phyloP scores from a whole-genome alignment of 768 basidiomycete species.

The Lactarius psammicola region DNA sequence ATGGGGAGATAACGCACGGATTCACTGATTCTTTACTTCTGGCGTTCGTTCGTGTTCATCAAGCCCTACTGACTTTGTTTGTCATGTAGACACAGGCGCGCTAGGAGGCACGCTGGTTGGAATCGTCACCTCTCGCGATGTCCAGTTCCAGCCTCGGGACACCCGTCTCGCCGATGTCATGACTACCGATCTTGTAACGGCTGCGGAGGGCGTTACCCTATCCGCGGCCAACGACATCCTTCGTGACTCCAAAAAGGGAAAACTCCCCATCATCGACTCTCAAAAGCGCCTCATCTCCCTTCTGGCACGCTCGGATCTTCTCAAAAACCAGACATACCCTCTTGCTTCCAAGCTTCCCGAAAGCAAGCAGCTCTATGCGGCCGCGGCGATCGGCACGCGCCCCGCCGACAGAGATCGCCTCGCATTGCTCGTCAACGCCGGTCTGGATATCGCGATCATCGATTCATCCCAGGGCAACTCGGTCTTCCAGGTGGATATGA shows the following conservation, averaged over 20 bases:
- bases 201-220: slow-evolving; percentile 84
- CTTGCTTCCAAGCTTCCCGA: slow-evolving; percentile 88
- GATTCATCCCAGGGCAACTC: slow-evolving; percentile 99
- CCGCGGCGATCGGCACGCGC: slow-evolving; percentile 93
- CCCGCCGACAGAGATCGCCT: slow-evolving; percentile 85
- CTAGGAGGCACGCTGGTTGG: slow-evolving; percentile 92
- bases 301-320: slow-evolving; percentile 92
- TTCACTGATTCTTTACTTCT: slow-evolving; percentile 18
- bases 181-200: slow-evolving; percentile 87
- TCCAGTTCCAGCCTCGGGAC: slow-evolving; percentile 79
- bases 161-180: slow-evolving; percentile 79
- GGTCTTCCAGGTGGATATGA: slow-evolving; percentile 89
- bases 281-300: slow-evolving; percentile 72
- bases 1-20: slow-evolving; percentile 53
- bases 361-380: slow-evolving; percentile 94
- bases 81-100: slow-evolving; percentile 68
- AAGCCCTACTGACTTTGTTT: slow-evolving; percentile 31
- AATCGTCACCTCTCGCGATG: slow-evolving; percentile 94
- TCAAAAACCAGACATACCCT: slow-evolving; percentile 97
- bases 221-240: slow-evolving; percentile 91
- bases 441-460: slow-evolving; percentile 90
- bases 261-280: slow-evolving; percentile 80
- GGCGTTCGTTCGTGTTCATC: slow-evolving; percentile 8
- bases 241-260: slow-evolving; percentile 96
- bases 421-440: slow-evolving; percentile 83